Conservation (phyloP, 495 filamentous ascomycete species). For the Hypoxylon perforatum region DNA sequence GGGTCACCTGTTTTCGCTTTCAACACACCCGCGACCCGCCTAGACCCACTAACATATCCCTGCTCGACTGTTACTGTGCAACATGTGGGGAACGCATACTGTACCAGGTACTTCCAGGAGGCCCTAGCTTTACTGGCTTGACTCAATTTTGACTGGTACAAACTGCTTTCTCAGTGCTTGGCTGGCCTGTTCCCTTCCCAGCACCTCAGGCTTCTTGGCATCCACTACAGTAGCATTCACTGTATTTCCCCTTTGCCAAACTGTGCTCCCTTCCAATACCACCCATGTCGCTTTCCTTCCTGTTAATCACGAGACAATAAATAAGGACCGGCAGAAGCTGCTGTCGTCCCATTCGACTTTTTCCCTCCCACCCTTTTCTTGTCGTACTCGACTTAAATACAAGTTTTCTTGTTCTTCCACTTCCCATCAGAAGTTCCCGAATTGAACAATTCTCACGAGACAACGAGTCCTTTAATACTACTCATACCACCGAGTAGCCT, state of each 20-base stretch:
- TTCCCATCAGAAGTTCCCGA: slow-evolving; percentile 27
- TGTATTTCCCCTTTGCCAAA: slow-evolving; percentile 22
- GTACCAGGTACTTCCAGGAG: slow-evolving; percentile 31
- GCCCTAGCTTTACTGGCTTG: slow-evolving; percentile 20
- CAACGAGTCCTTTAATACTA: slow-evolving; percentile 44
- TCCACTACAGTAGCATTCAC: slow-evolving; percentile 22
- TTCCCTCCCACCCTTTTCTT: slow-evolving; percentile 39
- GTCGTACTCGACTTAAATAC: slow-evolving; percentile 42
- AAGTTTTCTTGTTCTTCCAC: slow-evolving; percentile 39
- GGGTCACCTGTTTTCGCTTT: slow-evolving; percentile 40
- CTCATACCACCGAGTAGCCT: slow-evolving; percentile 41
- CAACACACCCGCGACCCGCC: slow-evolving; percentile 44
- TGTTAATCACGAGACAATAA: slow-evolving; percentile 51
- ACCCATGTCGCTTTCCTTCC: slow-evolving; percentile 45
- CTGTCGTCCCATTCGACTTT: slow-evolving; percentile 43
- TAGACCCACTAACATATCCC: slow-evolving; percentile 33
- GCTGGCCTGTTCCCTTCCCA: not conserved
- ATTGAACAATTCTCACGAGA: slow-evolving; percentile 34
- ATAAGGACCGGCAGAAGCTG: slow-evolving; percentile 46
- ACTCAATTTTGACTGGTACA: slow-evolving; percentile 5
- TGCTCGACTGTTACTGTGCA: slow-evolving; percentile 27
- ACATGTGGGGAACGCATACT: slow-evolving; percentile 5
- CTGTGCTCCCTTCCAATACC: slow-evolving; percentile 37
- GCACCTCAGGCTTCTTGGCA: not conserved
- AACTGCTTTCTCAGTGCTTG: not conserved